Base-by-base conservation (phyloP, 768 basidiomycete genomes). In the Amyloporia xantha region DNA sequence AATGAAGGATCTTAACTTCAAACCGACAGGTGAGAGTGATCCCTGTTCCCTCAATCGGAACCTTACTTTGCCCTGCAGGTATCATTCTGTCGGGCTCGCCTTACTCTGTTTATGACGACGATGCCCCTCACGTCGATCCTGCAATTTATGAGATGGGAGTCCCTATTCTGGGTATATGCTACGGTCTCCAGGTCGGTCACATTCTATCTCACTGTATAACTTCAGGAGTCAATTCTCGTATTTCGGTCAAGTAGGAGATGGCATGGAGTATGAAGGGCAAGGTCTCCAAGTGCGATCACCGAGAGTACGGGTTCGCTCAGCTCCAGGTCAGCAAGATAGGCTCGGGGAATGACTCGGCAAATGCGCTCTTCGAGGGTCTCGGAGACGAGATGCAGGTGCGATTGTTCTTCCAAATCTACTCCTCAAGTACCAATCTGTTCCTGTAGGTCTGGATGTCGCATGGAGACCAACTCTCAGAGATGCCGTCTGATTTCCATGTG, bases 371-470 rank as follows among this genome's bases (percentile, higher is more conserved):
- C 57, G 78, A 89, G 47, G 85, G 84, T 2, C 71, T 99, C 3
- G 90, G 88, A n/a, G 80, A 86, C 19, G 85, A 91, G 58, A 82
- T 96, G 75, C 86, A 91, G 76, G 94, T 91, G 12, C 33, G 21
- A 12, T 15, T 15, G 12, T 21, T 36, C 7, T 23, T 17, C 35
- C 48, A n/a, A 28, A 28, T 47, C 41, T 41, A 4, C 40, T 24
- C 19, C 10, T 39, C 4, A 36, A 37, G 12, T 44, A 30, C n/a
- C n/a, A n/a, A n/a, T n/a, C n/a, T n/a, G 33, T 37, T 41, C 35
- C 30, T 47, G 3, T 53, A 98, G 95, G 95, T 98, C 43, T 98
- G 96, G 96, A 98, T 98, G 96, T 97, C 95, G 15, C 96, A 99
- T 63, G 93, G 94, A 10, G 96, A 98, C 68, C 91, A 95, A 55